Evolutionary conservation across 1,139 yeast genomes (phyloP), one percentile per base, ranked within the genome.

Genomic region (Kurtzmaniella quercitrusa): DNA sequence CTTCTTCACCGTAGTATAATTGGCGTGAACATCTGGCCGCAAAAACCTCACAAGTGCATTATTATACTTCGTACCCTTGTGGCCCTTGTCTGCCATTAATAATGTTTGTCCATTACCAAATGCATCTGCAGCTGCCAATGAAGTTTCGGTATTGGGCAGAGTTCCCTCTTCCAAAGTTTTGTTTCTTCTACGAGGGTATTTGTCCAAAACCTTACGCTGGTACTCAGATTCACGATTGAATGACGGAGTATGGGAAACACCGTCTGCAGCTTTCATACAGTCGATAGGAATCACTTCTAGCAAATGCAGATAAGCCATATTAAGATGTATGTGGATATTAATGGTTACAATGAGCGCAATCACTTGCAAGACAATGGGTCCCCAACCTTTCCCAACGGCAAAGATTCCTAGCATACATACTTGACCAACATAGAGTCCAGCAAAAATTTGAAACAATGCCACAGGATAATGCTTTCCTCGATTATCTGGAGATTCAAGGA

Each of bases 341-440:
- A 78, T 75, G 0, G 97, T 89, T 49, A 76, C 70, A 14, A 71
- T 79, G 14, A 89, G 56, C 44, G 82, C 70, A 46, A 88, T 73
- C 8, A 79, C 84, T 63, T 86, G 89, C 43, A 93, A 67, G 14
- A 79, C 91, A 51, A 91, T 77, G 40, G 96, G 95, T 36, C 96
- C 97, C 96, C 96, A 91, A 46, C 95, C 87, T 73, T 89, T 88
- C 50, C 95, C 94, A 56, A 90, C 89, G 23, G 82, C 88, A 60
- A 90, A 89, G 50, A 93, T 71, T 45, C 95, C 97, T 51, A 91
- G 66, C 58, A 93, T 59, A 68, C 96, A 88, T 27, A 90, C 64
- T 64, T 93, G 93, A 17, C 94, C 95, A 51, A 93, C 65, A 62
- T 93, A 93, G 39, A 93, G 65, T 46, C 98, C 98, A 37, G 86